These are phyloP conservation scores for Fusarium mundagurra DNA, from an alignment of 2,329 filamentous ascomycete genomes.

Conservation along the genomic window DNA sequence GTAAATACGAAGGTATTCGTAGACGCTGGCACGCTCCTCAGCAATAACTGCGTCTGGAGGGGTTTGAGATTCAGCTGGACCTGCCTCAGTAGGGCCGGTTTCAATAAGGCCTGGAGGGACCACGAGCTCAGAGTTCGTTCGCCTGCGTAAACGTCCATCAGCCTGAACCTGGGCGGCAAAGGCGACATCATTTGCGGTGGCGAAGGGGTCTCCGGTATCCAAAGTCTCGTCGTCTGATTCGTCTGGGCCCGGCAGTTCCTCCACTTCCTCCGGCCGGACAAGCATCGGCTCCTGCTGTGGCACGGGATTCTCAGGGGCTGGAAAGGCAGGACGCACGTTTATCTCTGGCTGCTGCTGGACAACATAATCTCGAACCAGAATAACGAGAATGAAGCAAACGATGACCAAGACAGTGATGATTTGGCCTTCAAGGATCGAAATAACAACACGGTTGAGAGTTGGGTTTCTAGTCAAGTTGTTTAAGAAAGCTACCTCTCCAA, in stretches of 20 bases:
- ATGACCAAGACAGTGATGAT: slow-evolving; percentile 93
- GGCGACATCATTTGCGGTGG: slow-evolving; percentile 17
- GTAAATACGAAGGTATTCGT: slow-evolving; percentile 63
- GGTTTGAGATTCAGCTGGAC: slow-evolving; percentile 4
- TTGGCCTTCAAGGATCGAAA: slow-evolving; percentile 90
- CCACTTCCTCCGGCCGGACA: slow-evolving; percentile 38
- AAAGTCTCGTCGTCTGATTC: slow-evolving; percentile 48
- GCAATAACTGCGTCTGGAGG: not conserved
- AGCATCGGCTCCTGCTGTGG: slow-evolving; percentile 39
- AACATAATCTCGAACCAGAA: slow-evolving; percentile 96
- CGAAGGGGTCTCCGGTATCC: slow-evolving; percentile 39
- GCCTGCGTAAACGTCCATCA: slow-evolving; percentile 21
- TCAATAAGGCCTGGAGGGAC: slow-evolving; percentile 20
- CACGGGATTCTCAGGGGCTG: slow-evolving; percentile 52
- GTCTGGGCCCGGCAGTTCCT: slow-evolving; percentile 34
- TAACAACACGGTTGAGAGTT: slow-evolving; percentile 78
- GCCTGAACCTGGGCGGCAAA: slow-evolving; percentile 16
- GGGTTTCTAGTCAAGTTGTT: slow-evolving; percentile 74
- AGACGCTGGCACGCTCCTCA: slow-evolving; percentile 41
- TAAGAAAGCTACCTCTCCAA: slow-evolving; percentile 67
- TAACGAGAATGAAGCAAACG: slow-evolving; percentile 94
- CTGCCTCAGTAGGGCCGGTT: not conserved
- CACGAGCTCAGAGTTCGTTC: slow-evolving; percentile 21
- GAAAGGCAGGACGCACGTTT: slow-evolving; percentile 78
- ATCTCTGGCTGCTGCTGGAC: slow-evolving; percentile 96